Evolutionary conservation across 257 asterid genomes (phyloP).

Genomic region (Scutellaria barbata): DNA sequence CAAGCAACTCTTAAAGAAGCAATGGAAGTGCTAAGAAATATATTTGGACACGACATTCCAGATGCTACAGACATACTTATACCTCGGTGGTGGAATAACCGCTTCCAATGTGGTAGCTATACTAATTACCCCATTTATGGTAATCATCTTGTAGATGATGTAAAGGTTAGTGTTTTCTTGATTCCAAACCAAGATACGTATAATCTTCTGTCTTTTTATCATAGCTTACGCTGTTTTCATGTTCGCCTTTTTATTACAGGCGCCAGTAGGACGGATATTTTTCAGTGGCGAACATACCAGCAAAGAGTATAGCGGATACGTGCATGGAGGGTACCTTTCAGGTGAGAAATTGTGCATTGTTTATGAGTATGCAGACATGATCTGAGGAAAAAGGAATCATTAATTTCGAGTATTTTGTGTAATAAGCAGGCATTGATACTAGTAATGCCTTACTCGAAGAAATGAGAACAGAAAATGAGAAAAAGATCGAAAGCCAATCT

Average conservation of each 20-base stretch:
- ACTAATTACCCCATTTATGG: constrained; percentile 76
- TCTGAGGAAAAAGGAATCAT: background rate
- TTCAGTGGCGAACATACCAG: constrained; percentile 97
- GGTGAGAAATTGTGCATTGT: constrained; percentile 45
- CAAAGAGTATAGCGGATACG: constrained; percentile 82
- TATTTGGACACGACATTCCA: constrained; percentile 83
- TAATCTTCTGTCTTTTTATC: background rate
- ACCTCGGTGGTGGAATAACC: constrained; percentile 97
- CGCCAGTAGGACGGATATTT: constrained; percentile 81
- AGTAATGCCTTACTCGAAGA: constrained; percentile 65
- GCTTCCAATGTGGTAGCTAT: constrained; percentile 92
- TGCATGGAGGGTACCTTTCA: constrained; percentile 93
- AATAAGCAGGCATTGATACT: constrained; percentile 73
- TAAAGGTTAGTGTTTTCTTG: constrained; percentile 57
- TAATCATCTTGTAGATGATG: constrained; percentile 62
- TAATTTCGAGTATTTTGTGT: background rate
- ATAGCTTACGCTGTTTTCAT: constrained; percentile 6
- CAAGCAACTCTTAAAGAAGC: constrained; percentile 78
- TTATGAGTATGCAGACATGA: background rate
- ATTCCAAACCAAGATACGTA: constrained; percentile 4
- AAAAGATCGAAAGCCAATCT: constrained; percentile 57
- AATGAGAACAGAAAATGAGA: constrained; percentile 58
- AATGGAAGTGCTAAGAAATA: constrained; percentile 84
- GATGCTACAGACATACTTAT: constrained; percentile 74
- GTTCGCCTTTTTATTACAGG: constrained; percentile 51